Evolutionary conservation across 176 grass and related monocot genomes (phyloP), one percentile per base, ranked within the genome.

Genomic region (Miscanthus lutarioriparius): DNA sequence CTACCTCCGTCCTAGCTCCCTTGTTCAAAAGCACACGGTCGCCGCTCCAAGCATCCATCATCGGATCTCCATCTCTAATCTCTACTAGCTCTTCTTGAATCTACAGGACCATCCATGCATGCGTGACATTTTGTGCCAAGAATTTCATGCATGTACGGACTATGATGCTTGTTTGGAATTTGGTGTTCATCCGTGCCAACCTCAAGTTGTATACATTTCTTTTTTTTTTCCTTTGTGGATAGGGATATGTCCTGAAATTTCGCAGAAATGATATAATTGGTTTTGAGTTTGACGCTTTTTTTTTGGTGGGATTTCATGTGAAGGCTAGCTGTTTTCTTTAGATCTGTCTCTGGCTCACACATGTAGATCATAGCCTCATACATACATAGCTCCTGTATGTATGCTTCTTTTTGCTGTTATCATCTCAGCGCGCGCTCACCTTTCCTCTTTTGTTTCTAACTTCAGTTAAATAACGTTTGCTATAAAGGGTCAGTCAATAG

Each of bases 381-480:
- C 5, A 54, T 67, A 68, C 13, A 40, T 35, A 25, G 9, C 63
- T 73, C 44, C 27, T n/a, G 54, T 23, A 56, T 22, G 59, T n/a
- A n/a, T n/a, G n/a, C n/a, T 88, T 23, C 6, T 38, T 80, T 81
- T 74, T 88, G 56, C 67, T 84, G 58, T 75, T 49, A 23, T 73
- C 25, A 80, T 71, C 72, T 71, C 16, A 37, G 7, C 2, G 7
- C 1, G 10, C 56, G 8, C n/a, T 25, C 44, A 54, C 23, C 67
- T 85, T 92, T 75, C 83, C 70, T 79, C 70, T 89, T 89, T 22
- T 79, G 43, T 35, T 78, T 13, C 23, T 64, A 73, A 59, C 17
- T 80, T 51, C 27, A 68, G 64, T 36, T 23, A 44, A 12, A 44
- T 1, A 14, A 63, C 8, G 8, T 62, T 4, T 26, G 62, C 85